A percentile compares a stretch with the other conserved stretches of the same genome.
These are phyloP conservation scores for Tulasnella sp. DNA, from an alignment of 768 basidiomycete species.

Conservation along the genomic window DNA sequence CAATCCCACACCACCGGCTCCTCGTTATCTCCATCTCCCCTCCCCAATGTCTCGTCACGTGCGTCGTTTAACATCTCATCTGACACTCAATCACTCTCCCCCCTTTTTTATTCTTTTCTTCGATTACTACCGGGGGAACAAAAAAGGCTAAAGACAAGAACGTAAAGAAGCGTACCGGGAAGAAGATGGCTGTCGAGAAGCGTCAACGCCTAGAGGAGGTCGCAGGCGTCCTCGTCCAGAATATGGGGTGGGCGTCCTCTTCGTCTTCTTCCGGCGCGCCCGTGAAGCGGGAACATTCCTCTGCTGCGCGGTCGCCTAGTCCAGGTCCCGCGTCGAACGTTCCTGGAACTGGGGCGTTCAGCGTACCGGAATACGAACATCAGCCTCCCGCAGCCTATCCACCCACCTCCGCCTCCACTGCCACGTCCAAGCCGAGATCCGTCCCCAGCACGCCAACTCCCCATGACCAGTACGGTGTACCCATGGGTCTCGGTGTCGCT, in stretches of 20 bases:
- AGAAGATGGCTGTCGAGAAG: slow-evolving; percentile 16
- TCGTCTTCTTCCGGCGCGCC: too few species aligned
- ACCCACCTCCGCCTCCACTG: neutral
- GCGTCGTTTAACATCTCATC: neutral
- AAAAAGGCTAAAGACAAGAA: slow-evolving; percentile 13
- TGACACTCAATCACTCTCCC: neutral
- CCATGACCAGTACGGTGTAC: neutral
- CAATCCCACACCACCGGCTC: neutral
- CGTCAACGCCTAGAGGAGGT: slow-evolving; percentile 12
- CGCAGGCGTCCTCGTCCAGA: slow-evolving; percentile 11
- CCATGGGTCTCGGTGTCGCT: neutral
- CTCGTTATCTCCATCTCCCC: neutral
- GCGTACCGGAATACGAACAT: slow-evolving; percentile 6
- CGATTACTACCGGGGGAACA: neutral
- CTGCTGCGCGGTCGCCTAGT: too few species aligned
- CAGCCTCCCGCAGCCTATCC: neutral
- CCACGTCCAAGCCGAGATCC: neutral
- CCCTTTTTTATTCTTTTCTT: neutral
- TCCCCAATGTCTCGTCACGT: neutral
- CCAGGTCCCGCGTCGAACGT: neutral
- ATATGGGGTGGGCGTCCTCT: slow-evolving; percentile 10
- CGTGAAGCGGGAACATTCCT: too few species aligned
- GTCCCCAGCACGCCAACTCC: neutral
- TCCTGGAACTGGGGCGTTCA: slow-evolving; percentile 2
- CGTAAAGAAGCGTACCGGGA: slow-evolving; percentile 10